Percentiles rank a stretch among this genome's conserved stretches.
phyloP scores from a whole-genome alignment of 495 filamentous ascomycete genomes.

The Neurospora tetraspora region DNA sequence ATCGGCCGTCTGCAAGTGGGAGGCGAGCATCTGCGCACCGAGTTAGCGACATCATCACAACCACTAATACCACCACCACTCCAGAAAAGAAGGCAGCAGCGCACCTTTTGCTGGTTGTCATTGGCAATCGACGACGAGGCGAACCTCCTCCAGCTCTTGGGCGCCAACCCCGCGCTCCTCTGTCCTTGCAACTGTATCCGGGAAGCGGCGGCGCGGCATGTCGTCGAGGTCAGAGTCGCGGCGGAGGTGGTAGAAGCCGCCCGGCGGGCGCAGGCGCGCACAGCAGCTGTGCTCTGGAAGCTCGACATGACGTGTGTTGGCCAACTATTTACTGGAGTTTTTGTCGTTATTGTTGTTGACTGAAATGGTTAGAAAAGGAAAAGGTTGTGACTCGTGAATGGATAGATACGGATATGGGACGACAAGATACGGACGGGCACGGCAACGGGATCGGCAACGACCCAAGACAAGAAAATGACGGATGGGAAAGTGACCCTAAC shows the following conservation, averaged over 20 bases:
- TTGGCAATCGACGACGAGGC: conserved; percentile 39
- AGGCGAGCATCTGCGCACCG: conserved; percentile 57
- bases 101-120: conserved; percentile 58
- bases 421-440: neutral
- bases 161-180: neutral
- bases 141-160: conserved; percentile 16
- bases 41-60: conserved; percentile 8
- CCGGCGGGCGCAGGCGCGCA: conserved; percentile 12
- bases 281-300: conserved; percentile 10
- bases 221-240: conserved; percentile 2
- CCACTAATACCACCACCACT: neutral
- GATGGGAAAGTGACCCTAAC: neutral
- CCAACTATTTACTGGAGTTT: neutral
- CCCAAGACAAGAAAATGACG: neutral
- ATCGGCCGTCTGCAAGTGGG: conserved; percentile 74
- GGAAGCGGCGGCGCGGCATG: neutral
- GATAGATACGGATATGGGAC: neutral
- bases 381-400: neutral
- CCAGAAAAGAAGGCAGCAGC: neutral
- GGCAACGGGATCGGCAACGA: neutral
- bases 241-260: conserved; percentile 1
- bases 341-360: neutral
- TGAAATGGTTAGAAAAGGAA: neutral
- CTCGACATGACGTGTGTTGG: conserved; percentile 14
- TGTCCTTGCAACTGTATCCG: conserved; percentile 3